These are phyloP conservation scores for Pseudogymnoascus sp. DNA, from an alignment of 2,329 filamentous ascomycete species.

Conservation along the genomic window DNA sequence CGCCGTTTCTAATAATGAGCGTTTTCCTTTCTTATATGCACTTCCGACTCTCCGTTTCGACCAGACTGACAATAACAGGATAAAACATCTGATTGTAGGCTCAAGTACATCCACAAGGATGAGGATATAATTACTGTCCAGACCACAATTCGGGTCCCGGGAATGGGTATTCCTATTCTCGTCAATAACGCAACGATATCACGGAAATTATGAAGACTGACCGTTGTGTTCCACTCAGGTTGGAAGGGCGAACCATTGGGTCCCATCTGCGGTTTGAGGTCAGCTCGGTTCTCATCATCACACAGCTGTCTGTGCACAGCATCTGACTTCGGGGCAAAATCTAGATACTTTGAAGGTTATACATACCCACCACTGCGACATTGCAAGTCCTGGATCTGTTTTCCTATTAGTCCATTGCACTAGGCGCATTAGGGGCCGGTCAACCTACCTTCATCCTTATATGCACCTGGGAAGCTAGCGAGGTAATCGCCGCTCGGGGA, in stretches of 20 bases:
- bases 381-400: conserved; percentile 11
- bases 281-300: background rate
- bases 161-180: conserved; percentile 11
- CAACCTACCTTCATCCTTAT: background rate
- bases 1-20: background rate
- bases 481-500: conserved; percentile 9
- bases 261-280: background rate
- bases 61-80: background rate
- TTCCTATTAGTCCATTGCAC: background rate
- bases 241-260: background rate
- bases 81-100: background rate
- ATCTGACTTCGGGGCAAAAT: conserved; percentile 1
- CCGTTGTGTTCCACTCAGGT: background rate
- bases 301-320: background rate
- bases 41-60: background rate
- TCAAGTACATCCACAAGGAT: background rate
- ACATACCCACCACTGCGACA: conserved; percentile 9
- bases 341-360: background rate
- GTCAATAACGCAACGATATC: background rate
- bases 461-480: conserved; percentile 11
- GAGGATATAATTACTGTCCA: background rate
- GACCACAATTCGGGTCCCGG: conserved; percentile 11
- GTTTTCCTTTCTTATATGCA: background rate
- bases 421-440: too few relatives aligned
- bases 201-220: background rate